A percentile compares a stretch with the other conserved stretches of the same genome.
phyloP scores from a whole-genome alignment of 1,284 basidiomycete genomes.

The Pyrrhoderma noxium region DNA sequence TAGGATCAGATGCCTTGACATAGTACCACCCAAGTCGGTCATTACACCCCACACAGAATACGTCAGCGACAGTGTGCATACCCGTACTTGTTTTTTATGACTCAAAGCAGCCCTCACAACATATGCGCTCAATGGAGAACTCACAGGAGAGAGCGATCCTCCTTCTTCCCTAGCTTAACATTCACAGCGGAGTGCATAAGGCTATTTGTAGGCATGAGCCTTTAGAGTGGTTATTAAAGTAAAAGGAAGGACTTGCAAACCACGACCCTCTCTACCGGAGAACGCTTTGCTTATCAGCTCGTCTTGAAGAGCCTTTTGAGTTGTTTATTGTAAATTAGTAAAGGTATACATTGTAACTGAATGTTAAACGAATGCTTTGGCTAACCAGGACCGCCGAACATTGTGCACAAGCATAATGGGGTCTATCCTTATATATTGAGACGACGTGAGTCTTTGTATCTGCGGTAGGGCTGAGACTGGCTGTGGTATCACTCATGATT shows the following conservation, averaged over 20 bases:
- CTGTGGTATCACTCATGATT: background rate
- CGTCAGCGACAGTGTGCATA: conserved; percentile 76
- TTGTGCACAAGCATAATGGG: conserved; percentile 19
- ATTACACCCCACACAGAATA: conserved; percentile 71
- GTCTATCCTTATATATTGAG: conserved; percentile 18
- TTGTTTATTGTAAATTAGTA: conserved; percentile 1
- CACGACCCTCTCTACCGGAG: conserved; percentile 76
- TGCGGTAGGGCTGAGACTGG: conserved; percentile 13
- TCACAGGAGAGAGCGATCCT: conserved; percentile 72
- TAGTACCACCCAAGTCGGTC: conserved; percentile 81
- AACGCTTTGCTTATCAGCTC: conserved; percentile 83
- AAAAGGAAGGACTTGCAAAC: conserved; percentile 48
- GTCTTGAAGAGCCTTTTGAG: conserved; percentile 69
- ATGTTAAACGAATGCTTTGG: background rate
- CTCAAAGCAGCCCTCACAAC: background rate
- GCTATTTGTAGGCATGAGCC: conserved; percentile 39
- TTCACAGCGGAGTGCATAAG: conserved; percentile 75
- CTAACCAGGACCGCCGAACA: conserved; percentile 20
- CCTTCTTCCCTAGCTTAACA: conserved; percentile 63
- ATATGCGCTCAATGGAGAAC: conserved; percentile 18
- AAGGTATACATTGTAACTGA: background rate
- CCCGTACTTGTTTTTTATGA: conserved; percentile 56
- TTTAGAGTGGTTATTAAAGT: conserved; percentile 2
- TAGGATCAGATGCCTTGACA: conserved; percentile 67
- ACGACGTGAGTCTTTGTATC: conserved; percentile 20